phyloP scores from a whole-genome alignment of 495 filamentous ascomycete species.

The Pyronema omphalodes region DNA sequence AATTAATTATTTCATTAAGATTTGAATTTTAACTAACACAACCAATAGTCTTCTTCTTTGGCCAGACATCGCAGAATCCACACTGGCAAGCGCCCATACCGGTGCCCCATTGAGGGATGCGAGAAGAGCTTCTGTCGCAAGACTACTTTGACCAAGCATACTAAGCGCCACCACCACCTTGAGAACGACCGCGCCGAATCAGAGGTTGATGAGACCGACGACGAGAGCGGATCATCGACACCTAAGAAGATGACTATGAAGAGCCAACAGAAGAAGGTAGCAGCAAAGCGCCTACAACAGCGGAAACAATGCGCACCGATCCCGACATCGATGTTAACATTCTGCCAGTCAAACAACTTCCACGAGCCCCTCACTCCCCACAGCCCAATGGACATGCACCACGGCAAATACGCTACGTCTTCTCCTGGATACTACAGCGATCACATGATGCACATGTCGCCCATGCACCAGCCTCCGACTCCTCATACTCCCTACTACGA shows the following conservation, averaged over 20 bases:
- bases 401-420: constrained; percentile 19
- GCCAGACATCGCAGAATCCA: constrained; percentile 76
- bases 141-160: constrained; percentile 75
- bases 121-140: constrained; percentile 75
- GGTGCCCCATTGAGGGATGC: constrained; percentile 59
- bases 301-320: background rate
- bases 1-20: background rate
- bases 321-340: background rate
- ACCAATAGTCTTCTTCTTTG: constrained; percentile 59
- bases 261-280: constrained; percentile 17
- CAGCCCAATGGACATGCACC: constrained; percentile 17
- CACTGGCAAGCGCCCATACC: constrained; percentile 70
- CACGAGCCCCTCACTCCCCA: constrained; percentile 23
- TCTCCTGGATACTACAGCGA: background rate
- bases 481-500: constrained; percentile 23
- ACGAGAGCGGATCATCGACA: constrained; percentile 24
- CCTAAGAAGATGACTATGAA: background rate
- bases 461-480: constrained; percentile 22
- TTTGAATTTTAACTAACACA: constrained; percentile 25
- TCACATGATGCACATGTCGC: background rate
- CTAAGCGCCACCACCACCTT: constrained; percentile 47
- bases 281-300: background rate
- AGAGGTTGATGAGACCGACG: constrained; percentile 38
- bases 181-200: constrained; percentile 36
- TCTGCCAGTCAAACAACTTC: constrained; percentile 7